Evolutionary conservation across 2,329 filamentous ascomycete genomes (phyloP).

Genomic region (Colletotrichum melonis): DNA sequence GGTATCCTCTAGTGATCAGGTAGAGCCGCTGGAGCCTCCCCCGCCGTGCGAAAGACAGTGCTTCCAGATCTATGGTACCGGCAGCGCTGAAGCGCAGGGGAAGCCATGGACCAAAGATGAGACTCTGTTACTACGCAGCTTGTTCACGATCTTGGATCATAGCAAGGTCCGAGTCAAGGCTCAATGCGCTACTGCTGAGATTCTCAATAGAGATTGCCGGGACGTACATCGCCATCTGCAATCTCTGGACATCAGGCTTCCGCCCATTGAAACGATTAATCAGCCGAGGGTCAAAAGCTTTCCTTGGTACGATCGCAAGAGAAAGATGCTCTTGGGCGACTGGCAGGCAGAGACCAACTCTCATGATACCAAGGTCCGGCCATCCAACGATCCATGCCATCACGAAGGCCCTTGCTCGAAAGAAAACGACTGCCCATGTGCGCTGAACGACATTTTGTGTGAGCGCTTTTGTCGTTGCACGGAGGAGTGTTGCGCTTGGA

Average conservation of each 20-base stretch:
- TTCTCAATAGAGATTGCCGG: slow-evolving; percentile 64
- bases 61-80: slow-evolving; percentile 45
- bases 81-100: slow-evolving; percentile 3
- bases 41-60: slow-evolving; percentile 55
- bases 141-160: slow-evolving; percentile 55
- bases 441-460: slow-evolving; percentile 70
- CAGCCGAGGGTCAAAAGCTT: slow-evolving; percentile 55
- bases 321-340: slow-evolving; percentile 64
- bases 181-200: slow-evolving; percentile 61
- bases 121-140: slow-evolving; percentile 57
- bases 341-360: slow-evolving; percentile 67
- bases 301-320: slow-evolving; percentile 67
- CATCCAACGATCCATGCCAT: slow-evolving; percentile 72
- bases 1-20: slow-evolving; percentile 14
- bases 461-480: slow-evolving; percentile 78
- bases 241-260: slow-evolving; percentile 50
- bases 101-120: slow-evolving; percentile 62
- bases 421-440: slow-evolving; percentile 70
- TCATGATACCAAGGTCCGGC: slow-evolving; percentile 66
- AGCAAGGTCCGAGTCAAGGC: slow-evolving; percentile 54
- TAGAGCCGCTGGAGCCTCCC: slow-evolving; percentile 25
- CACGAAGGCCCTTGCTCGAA: slow-evolving; percentile 76
- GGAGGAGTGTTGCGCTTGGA: slow-evolving; percentile 67
- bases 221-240: slow-evolving; percentile 60
- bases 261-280: slow-evolving; percentile 38